Conservation (phyloP, 192 early-diverging fungal species). For the Mortierella claussenii region DNA sequence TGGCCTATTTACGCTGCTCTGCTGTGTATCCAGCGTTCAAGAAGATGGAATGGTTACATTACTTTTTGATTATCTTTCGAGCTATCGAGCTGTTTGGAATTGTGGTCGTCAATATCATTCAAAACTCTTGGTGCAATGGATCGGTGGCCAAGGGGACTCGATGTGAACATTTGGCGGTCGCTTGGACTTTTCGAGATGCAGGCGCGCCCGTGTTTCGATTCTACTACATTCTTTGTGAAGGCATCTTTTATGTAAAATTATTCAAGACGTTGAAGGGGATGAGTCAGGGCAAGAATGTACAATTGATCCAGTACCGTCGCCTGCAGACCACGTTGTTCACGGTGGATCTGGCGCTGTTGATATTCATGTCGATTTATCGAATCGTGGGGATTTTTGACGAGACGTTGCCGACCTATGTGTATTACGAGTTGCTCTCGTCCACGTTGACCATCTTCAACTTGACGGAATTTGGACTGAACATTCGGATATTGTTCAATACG, state of each 20-base stretch:
- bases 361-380: slow-evolving; percentile 51
- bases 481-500: slow-evolving; percentile 41
- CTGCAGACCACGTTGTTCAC: slow-evolving; percentile 50
- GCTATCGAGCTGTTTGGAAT: slow-evolving; percentile 39
- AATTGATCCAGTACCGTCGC: slow-evolving; percentile 41
- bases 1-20: slow-evolving; percentile 51
- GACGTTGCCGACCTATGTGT: slow-evolving; percentile 43
- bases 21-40: slow-evolving; percentile 35
- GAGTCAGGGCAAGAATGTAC: slow-evolving; percentile 18
- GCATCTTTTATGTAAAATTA: slow-evolving; percentile 44
- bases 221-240: slow-evolving; percentile 52
- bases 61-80: slow-evolving; percentile 31
- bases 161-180: slow-evolving; percentile 24
- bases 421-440: slow-evolving; percentile 46
- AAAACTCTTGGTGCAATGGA: slow-evolving; percentile 39
- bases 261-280: slow-evolving; percentile 47
- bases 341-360: slow-evolving; percentile 33
- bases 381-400: slow-evolving; percentile 41
- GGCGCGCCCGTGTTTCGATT: slow-evolving; percentile 44
- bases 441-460: slow-evolving; percentile 50
- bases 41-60: slow-evolving; percentile 37
- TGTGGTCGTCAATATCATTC: slow-evolving; percentile 38
- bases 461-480: slow-evolving; percentile 54
- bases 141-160: slow-evolving; percentile 31
- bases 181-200: slow-evolving; percentile 43